Conservation (phyloP, 1,284 basidiomycete genomes). For the Coniferiporia weirii region DNA sequence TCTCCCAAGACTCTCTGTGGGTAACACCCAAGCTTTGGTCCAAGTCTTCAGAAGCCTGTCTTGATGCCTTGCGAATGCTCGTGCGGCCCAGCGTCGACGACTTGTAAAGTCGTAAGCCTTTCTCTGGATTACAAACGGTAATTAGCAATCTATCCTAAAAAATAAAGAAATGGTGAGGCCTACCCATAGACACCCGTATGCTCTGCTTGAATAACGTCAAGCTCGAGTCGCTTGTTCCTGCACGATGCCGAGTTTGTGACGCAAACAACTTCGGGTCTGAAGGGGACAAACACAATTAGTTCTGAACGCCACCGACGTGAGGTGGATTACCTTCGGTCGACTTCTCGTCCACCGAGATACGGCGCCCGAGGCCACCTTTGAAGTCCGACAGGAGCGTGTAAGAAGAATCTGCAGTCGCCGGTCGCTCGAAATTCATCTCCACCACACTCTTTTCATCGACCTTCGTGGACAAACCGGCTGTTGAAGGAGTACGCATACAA, state of each 20-base stretch:
- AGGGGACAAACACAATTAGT: background rate
- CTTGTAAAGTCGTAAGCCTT: conserved; percentile 52
- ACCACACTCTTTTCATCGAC: background rate
- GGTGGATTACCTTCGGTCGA: background rate
- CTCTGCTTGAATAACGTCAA: conserved; percentile 52
- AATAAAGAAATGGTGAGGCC: conserved; percentile 16
- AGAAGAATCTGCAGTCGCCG: conserved; percentile 1
- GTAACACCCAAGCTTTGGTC: conserved; percentile 22
- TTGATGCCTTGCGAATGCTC: conserved; percentile 23
- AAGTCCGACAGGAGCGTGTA: conserved; percentile 12
- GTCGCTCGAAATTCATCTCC: conserved; percentile 1
- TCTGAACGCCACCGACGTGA: background rate
- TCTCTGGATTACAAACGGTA: conserved; percentile 34
- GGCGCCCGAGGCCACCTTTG: conserved; percentile 8
- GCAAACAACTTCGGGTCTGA: background rate
- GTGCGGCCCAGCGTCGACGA: conserved; percentile 36
- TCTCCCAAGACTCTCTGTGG: conserved; percentile 43
- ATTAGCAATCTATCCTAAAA: background rate
- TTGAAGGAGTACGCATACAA: conserved; percentile 1
- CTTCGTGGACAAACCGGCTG: conserved; percentile 9
- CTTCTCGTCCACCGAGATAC: background rate
- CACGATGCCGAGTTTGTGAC: conserved; percentile 3
- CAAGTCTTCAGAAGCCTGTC: conserved; percentile 21
- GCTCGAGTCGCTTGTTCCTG: conserved; percentile 15
- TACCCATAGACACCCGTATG: conserved; percentile 67